Conservation (phyloP, 2,329 filamentous ascomycete genomes). For the Zalaria sp. region DNA sequence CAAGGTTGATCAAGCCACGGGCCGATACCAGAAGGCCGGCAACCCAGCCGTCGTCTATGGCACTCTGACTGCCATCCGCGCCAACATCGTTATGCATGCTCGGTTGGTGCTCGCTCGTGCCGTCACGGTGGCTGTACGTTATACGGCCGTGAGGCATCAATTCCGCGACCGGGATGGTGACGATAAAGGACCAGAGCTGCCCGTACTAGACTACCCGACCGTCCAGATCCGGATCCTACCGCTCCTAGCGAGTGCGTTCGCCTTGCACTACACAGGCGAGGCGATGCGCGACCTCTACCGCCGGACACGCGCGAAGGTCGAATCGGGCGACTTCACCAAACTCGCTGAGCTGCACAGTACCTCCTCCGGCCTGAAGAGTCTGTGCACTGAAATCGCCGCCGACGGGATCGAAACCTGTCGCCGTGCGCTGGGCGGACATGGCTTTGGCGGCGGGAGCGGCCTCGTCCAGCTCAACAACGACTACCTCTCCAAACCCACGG, state of each 20-base stretch:
- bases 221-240: constrained; percentile 40
- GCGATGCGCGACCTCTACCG: constrained; percentile 38
- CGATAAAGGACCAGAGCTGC: constrained; percentile 24
- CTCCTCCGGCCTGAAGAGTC: constrained; percentile 39
- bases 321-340: constrained; percentile 32
- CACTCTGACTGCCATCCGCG: constrained; percentile 34
- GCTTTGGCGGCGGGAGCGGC: constrained; percentile 38
- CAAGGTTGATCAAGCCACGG: constrained; percentile 30
- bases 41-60: constrained; percentile 37
- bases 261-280: constrained; percentile 31
- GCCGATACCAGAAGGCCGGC: constrained; percentile 30
- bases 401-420: constrained; percentile 41
- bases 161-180: constrained; percentile 35
- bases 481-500: constrained; percentile 39
- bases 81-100: constrained; percentile 35
- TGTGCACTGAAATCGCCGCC: constrained; percentile 38
- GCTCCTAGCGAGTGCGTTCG: constrained; percentile 38
- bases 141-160: constrained; percentile 34
- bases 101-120: constrained; percentile 37
- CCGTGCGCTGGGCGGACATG: constrained; percentile 39
- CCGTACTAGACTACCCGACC: constrained; percentile 40
- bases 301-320: constrained; percentile 30
- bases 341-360: constrained; percentile 39
- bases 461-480: constrained; percentile 37
- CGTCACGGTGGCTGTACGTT: constrained; percentile 38